phyloP scores from a whole-genome alignment of 169 alveolate species.

The Eimeria praecox region DNA sequence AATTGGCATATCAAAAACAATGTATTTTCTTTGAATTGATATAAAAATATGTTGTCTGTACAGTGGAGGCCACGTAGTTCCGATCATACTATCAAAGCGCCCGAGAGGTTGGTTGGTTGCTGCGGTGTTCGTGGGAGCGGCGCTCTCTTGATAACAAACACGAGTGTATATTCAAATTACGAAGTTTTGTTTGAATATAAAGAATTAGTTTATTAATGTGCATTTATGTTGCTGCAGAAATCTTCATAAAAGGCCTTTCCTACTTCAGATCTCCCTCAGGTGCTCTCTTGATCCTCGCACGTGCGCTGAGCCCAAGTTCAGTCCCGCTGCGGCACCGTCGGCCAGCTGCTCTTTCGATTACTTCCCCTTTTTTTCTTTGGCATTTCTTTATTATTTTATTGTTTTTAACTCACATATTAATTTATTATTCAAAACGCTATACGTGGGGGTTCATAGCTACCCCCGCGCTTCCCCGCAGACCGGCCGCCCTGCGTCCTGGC shows the following conservation, averaged over 20 bases:
- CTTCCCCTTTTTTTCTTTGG: not conserved
- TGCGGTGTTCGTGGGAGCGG: not conserved
- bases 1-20: not conserved
- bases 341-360: not conserved
- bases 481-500: conserved; percentile 13
- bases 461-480: conserved; percentile 8
- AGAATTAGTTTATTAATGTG: not conserved
- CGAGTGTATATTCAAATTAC: not conserved
- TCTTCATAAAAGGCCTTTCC: not conserved
- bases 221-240: not conserved
- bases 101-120: not conserved
- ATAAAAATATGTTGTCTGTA: not conserved
- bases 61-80: not conserved
- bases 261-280: not conserved
- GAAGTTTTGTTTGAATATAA: not conserved
- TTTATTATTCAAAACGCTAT: not conserved
- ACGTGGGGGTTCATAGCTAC: not conserved
- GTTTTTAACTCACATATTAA: not conserved
- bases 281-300: conserved; percentile 16
- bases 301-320: conserved; percentile 36
- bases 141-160: not conserved
- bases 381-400: not conserved
- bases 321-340: conserved; percentile 26
- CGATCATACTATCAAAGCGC: not conserved
- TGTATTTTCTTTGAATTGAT: not conserved